Evolutionary conservation across 768 basidiomycete species (phyloP).

Genomic region (Obba rivulosa): DNA sequence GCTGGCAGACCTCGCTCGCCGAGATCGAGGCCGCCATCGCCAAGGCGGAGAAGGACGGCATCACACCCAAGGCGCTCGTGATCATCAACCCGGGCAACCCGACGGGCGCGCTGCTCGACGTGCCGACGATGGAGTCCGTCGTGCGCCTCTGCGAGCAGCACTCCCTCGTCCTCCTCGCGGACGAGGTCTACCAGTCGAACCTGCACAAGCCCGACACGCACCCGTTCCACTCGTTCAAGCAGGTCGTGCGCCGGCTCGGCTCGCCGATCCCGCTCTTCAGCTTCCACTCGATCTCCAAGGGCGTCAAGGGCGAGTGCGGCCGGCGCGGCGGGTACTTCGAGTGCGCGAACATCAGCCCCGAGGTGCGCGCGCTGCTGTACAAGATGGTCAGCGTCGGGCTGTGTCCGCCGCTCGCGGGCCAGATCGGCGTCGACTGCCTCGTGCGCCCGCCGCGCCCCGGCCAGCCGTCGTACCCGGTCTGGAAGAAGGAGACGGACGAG

Average conservation of each 20-base stretch:
- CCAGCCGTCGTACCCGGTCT: slow-evolving; percentile 69
- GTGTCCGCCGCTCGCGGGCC: slow-evolving; percentile 86
- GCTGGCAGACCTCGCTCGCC: slow-evolving; percentile 74
- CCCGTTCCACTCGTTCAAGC: slow-evolving; percentile 93
- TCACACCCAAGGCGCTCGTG: slow-evolving; percentile 77
- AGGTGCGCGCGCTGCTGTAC: slow-evolving; percentile 83
- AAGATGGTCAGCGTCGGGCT: slow-evolving; percentile 92
- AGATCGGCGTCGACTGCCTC: slow-evolving; percentile 86
- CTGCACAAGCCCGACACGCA: slow-evolving; percentile 63
- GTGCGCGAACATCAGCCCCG: slow-evolving; percentile 71
- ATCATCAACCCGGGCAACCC: slow-evolving; percentile 99
- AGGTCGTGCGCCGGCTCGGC: slow-evolving; percentile 60
- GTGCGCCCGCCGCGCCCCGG: slow-evolving; percentile 84
- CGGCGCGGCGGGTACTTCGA: slow-evolving; percentile 98
- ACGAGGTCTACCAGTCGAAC: slow-evolving; percentile 98
- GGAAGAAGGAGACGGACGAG: slow-evolving; percentile 76
- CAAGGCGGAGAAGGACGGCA: slow-evolving; percentile 56
- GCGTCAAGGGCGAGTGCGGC: slow-evolving; percentile 94
- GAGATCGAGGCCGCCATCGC: slow-evolving; percentile 65
- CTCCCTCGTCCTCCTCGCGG: slow-evolving; percentile 84
- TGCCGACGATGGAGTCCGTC: slow-evolving; percentile 64
- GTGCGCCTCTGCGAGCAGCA: slow-evolving; percentile 84
- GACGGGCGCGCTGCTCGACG: slow-evolving; percentile 80
- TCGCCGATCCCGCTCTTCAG: slow-evolving; percentile 83
- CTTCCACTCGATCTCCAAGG: slow-evolving; percentile 98